These are phyloP conservation scores for Aspergillus taichungensis DNA, from an alignment of 495 filamentous ascomycete species.

Conservation along the genomic window DNA sequence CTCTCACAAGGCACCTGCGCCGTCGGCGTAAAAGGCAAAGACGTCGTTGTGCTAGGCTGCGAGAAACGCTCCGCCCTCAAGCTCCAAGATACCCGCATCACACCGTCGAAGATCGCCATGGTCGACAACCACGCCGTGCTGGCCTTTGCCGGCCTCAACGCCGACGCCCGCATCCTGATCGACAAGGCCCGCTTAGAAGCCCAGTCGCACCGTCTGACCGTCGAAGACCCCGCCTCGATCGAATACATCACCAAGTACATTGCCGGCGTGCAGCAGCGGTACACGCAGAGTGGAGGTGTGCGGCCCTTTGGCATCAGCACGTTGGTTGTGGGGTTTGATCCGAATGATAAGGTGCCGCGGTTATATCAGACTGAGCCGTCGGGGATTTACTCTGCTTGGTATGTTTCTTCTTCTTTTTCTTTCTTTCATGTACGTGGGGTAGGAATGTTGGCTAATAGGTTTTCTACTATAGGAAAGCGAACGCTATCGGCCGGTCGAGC, in stretches of 20 bases:
- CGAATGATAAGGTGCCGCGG: constrained; percentile 72
- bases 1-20: constrained; percentile 77
- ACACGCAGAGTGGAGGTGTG: constrained; percentile 96
- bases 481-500: constrained; percentile 94
- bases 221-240: constrained; percentile 93
- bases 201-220: constrained; percentile 94
- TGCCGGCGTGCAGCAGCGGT: constrained; percentile 93
- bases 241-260: constrained; percentile 99
- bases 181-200: constrained; percentile 96
- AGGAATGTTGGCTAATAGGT: constrained; percentile 3
- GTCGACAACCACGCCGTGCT: constrained; percentile 94
- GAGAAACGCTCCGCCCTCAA: constrained; percentile 99
- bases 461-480: constrained; percentile 75
- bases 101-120: constrained; percentile 92
- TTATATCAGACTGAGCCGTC: constrained; percentile 97
- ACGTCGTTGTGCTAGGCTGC: constrained; percentile 92
- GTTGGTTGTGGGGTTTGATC: constrained; percentile 93
- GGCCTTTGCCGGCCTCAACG: constrained; percentile 93
- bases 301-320: constrained; percentile 97
- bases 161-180: constrained; percentile 92
- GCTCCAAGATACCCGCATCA: constrained; percentile 97
- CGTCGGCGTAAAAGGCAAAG: constrained; percentile 90
- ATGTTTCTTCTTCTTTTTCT: constrained; percentile 20
- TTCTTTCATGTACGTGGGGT: not conserved
- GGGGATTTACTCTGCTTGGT: constrained; percentile 98